Evolutionary conservation across 768 basidiomycete genomes (phyloP).

Genomic region (Boletus barrowsii): DNA sequence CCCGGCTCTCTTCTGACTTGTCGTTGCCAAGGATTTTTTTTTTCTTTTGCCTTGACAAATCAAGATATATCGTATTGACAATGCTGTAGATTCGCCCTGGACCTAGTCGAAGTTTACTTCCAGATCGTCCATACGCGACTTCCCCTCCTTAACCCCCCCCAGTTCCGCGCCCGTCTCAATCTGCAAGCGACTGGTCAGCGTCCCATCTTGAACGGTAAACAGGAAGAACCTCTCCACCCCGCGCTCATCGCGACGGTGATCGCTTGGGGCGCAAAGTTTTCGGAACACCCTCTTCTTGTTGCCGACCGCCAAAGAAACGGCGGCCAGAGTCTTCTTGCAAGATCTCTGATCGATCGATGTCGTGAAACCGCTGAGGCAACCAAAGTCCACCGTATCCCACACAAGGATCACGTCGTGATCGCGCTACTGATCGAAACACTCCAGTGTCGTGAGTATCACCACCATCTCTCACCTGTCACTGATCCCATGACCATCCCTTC

Average conservation of each 20-base stretch:
- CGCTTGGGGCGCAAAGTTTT: slow-evolving; percentile 92
- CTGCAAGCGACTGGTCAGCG: slow-evolving; percentile 32
- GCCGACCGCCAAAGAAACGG: slow-evolving; percentile 70
- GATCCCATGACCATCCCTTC: slow-evolving; percentile 3
- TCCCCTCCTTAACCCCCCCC: slow-evolving; percentile 80
- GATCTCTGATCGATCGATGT: slow-evolving; percentile 73
- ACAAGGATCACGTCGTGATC: slow-evolving; percentile 78
- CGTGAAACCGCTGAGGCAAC: slow-evolving; percentile 84
- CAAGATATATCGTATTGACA: not conserved
- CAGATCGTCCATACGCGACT: slow-evolving; percentile 88
- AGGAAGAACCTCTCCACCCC: slow-evolving; percentile 55
- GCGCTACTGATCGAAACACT: slow-evolving; percentile 78
- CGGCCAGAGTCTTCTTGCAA: slow-evolving; percentile 75
- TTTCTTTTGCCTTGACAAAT: slow-evolving; percentile 26
- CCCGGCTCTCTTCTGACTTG: slow-evolving; percentile 22
- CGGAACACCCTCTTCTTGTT: slow-evolving; percentile 81
- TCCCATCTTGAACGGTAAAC: slow-evolving; percentile 16
- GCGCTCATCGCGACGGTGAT: slow-evolving; percentile 82
- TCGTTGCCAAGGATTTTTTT: slow-evolving; percentile 21
- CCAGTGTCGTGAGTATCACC: slow-evolving; percentile 75
- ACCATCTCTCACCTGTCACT: not conserved
- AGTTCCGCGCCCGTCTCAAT: slow-evolving; percentile 72
- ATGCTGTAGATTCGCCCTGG: slow-evolving; percentile 71
- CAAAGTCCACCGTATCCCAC: slow-evolving; percentile 81
- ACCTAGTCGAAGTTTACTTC: slow-evolving; percentile 93